Evolutionary conservation across 202 grass and related monocot species (phyloP).

Genomic region (Panicum virgatum): DNA sequence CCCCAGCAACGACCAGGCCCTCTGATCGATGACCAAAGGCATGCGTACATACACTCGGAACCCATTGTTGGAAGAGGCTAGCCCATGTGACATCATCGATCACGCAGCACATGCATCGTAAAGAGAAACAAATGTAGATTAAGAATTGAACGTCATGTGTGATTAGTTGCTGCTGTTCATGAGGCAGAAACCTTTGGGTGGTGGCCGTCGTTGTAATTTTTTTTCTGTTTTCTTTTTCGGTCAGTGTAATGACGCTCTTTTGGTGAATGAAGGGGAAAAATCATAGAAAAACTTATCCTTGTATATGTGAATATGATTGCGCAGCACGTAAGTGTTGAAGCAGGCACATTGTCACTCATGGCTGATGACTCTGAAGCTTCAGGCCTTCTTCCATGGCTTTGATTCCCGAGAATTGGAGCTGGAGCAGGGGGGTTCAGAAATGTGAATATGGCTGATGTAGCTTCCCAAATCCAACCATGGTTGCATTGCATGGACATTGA

Average conservation of each 20-base stretch:
- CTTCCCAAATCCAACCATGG: neutral
- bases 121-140: neutral
- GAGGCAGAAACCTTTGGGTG: neutral
- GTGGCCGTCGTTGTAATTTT: neutral
- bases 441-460: neutral
- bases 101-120: neutral
- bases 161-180: neutral
- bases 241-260: neutral
- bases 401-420: neutral
- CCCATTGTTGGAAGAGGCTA: neutral
- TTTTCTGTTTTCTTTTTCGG: neutral
- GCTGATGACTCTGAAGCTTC: neutral
- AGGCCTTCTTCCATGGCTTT: neutral
- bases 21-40: conserved; percentile 12
- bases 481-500: no score
- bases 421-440: neutral
- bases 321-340: no score
- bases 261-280: neutral
- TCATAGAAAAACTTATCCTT: neutral
- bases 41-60: neutral
- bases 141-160: neutral
- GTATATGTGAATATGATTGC: neutral
- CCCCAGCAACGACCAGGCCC: conserved; percentile 48
- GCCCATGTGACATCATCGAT: neutral
- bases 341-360: no score